These are phyloP conservation scores for Phytophthora chlamydospora DNA, from an alignment of 352 stramenopile genomes.

Conservation along the genomic window DNA sequence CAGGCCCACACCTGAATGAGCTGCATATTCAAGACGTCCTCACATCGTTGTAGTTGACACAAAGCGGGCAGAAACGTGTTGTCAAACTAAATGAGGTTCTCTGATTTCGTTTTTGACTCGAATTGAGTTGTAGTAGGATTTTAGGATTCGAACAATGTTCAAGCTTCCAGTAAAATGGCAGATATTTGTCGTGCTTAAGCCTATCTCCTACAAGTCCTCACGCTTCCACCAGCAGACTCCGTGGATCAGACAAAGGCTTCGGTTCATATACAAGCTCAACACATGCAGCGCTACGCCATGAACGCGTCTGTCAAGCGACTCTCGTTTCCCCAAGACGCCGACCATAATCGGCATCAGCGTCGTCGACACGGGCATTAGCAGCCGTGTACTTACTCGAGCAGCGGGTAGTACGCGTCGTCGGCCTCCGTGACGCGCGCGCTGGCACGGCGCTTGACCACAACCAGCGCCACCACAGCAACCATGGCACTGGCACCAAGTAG, in stretches of 20 bases:
- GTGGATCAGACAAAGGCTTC: constrained; percentile 3
- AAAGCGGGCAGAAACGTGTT: too few relatives aligned
- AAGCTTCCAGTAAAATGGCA: too few relatives aligned
- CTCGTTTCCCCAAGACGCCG: background rate
- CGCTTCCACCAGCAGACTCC: background rate
- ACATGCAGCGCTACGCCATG: constrained; percentile 4
- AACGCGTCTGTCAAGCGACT: constrained; percentile 1
- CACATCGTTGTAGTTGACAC: too few relatives aligned
- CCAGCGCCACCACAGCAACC: constrained; percentile 57
- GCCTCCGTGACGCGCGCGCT: background rate
- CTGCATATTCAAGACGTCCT: too few relatives aligned
- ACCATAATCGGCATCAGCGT: background rate
- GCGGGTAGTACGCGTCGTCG: constrained; percentile 64
- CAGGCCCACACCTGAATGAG: too few relatives aligned
- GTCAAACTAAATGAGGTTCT: too few relatives aligned
- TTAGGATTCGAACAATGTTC: too few relatives aligned
- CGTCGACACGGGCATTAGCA: background rate
- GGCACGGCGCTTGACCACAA: constrained; percentile 47
- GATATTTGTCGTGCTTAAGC: too few relatives aligned
- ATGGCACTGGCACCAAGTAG: constrained; percentile 52
- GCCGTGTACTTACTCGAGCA: constrained; percentile 44
- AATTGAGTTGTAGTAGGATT: too few relatives aligned
- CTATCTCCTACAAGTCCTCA: constrained; percentile 1
- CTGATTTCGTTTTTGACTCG: too few relatives aligned
- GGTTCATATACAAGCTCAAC: constrained; percentile 4